A percentile compares a stretch with the other conserved stretches of the same genome.
phyloP scores from a whole-genome alignment of 345 rosid genomes.

The Garcia nutans region DNA sequence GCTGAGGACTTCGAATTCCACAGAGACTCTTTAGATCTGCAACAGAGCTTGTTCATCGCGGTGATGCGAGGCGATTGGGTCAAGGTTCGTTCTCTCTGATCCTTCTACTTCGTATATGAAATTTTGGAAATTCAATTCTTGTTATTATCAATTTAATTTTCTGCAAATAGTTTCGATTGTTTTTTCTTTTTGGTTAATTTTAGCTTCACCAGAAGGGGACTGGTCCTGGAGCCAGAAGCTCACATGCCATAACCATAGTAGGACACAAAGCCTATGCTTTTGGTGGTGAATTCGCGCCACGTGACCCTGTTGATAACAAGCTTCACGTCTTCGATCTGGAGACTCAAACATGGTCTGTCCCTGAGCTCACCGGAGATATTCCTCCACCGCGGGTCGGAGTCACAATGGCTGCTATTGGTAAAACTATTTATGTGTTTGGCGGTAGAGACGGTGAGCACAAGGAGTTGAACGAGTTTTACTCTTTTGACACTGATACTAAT shows the following conservation, averaged over 20 bases:
- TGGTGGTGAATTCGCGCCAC: conserved; percentile 80
- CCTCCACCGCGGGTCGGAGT: conserved; percentile 96
- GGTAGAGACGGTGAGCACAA: conserved; percentile 66
- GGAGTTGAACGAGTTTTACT: conserved; percentile 80
- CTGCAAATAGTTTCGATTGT: background rate
- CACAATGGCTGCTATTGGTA: conserved; percentile 65
- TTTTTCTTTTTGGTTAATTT: conserved; percentile 11
- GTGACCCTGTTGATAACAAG: conserved; percentile 85
- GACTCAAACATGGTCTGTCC: conserved; percentile 60
- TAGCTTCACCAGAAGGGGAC: conserved; percentile 75
- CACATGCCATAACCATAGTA: conserved; percentile 74
- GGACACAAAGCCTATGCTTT: conserved; percentile 66
- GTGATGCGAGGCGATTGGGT: conserved; percentile 58
- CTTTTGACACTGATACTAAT: conserved; percentile 55
- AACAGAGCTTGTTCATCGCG: conserved; percentile 26
- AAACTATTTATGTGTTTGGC: conserved; percentile 66
- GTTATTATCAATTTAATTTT: background rate
- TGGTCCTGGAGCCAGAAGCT: conserved; percentile 92
- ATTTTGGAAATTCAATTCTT: background rate
- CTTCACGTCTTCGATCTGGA: conserved; percentile 67
- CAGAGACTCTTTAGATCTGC: too few species aligned
- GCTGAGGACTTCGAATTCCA: too few species aligned
- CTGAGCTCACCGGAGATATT: conserved; percentile 52
- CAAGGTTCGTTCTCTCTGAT: conserved; percentile 39
- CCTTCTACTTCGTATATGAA: background rate